Evolutionary conservation across 345 rosid genomes (phyloP), one percentile per base, ranked within the genome.

Genomic region (Populus deltoides): DNA sequence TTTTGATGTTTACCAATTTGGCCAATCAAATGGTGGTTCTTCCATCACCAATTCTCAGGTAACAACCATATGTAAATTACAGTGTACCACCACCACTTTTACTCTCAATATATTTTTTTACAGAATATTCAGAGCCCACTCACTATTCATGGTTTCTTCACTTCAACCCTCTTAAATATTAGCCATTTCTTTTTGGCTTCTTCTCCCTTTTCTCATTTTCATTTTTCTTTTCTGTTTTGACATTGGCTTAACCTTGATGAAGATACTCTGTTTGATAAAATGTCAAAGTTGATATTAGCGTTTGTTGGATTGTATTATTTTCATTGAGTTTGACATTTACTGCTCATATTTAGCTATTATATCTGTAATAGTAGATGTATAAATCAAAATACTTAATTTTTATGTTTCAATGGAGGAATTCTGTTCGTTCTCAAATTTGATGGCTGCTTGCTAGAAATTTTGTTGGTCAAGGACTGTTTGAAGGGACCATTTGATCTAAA

Each of bases 1-100:
- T 38, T 85, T 87, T 57, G 91, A 95, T 76, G 84, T 87, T 2
- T 84, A 83, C 81, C 88, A 90, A 41, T 76, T 86, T 49, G 83
- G 81, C 70, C 89, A 79, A 33, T 74, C 90, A 7, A 83, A 70
- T 57, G 78, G 77, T 18, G 72, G 73, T 67, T 83, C 91, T 73
- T 81, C 72, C 73, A 65, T 83, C 85, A 80, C 81, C 72, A 91
- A 83, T 78, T 88, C 86, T 76, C 86, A 77, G 93, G 97, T 90
- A 16, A 47, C 53, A 15, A 47, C 53, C 17, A 12, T 47, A 70
- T 36, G 15, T 22, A 2, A 68, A 22, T 47, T 61, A 22, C 74
- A 20, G 2, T 12, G 2, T 1, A 8, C 35, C 4, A 38, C 38
- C 11, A 2, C 7, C 22, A 0, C 17, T 13, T 49, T 36, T 1